phyloP scores from a whole-genome alignment of 306 rosid genomes.

The Astragalus membranaceus region DNA sequence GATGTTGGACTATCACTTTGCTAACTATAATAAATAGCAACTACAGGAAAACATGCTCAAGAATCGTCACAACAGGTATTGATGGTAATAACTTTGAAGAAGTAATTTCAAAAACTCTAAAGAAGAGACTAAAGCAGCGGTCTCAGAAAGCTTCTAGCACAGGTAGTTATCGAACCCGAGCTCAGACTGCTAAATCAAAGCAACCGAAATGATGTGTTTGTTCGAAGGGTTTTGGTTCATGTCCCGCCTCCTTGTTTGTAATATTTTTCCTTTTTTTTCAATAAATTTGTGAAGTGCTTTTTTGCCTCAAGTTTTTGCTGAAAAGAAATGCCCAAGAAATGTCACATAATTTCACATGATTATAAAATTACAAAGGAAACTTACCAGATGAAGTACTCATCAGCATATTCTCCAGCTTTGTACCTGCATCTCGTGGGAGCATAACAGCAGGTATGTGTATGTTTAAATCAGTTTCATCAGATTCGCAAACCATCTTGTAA shows the following conservation, averaged over 20 bases:
- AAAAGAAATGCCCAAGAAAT: background rate
- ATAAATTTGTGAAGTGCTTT: too few species aligned
- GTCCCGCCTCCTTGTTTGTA: too few species aligned
- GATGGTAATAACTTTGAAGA: too few species aligned
- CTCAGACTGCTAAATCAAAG: too few species aligned
- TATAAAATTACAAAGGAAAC: constrained; percentile 4
- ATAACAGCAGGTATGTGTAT: constrained; percentile 87
- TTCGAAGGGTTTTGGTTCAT: too few species aligned
- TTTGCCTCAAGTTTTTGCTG: too few species aligned
- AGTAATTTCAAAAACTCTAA: too few species aligned
- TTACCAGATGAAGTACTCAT: constrained; percentile 52
- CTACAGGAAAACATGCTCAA: background rate
- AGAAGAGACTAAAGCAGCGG: too few species aligned
- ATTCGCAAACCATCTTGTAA: constrained; percentile 95
- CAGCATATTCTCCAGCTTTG: constrained; percentile 66
- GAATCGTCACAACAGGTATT: background rate
- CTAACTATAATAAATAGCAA: background rate
- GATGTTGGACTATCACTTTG: background rate
- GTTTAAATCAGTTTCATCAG: constrained; percentile 68
- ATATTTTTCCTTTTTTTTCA: too few species aligned
- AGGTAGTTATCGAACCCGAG: too few species aligned
- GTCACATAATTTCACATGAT: background rate
- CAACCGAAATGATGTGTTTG: too few species aligned
- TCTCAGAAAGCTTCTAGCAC: too few species aligned
- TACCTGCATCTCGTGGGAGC: constrained; percentile 89